Percentiles rank a stretch among this genome's conserved stretches.
Evolutionary conservation across 2,329 filamentous ascomycete genomes (phyloP).

Genomic region (Diplodia mutila): DNA sequence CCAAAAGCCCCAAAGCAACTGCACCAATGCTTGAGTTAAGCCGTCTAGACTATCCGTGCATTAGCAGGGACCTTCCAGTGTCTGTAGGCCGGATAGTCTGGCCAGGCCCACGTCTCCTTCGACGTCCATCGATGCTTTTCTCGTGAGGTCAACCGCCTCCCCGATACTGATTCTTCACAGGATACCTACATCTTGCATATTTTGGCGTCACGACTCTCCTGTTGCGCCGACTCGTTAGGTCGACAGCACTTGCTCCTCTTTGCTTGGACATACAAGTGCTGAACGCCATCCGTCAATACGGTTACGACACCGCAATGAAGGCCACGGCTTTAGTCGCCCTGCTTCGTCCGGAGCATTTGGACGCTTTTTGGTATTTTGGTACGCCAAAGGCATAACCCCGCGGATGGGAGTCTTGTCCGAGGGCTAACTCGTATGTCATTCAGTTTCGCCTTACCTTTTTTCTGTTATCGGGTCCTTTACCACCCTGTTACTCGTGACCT

Average conservation of each 20-base stretch:
- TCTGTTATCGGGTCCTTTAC: constrained; percentile 28
- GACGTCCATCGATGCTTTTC: background rate
- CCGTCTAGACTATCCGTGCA: background rate
- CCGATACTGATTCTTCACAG: constrained; percentile 16
- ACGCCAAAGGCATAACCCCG: background rate
- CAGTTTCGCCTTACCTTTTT: constrained; percentile 26
- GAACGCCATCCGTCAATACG: constrained; percentile 14
- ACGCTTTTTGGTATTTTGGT: constrained; percentile 29
- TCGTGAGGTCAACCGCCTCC: background rate
- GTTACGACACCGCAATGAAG: constrained; percentile 25
- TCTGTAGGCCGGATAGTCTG: background rate
- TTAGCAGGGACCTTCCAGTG: too few relatives aligned
- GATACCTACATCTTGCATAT: constrained; percentile 27
- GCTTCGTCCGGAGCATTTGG: constrained; percentile 27
- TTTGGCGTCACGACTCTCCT: constrained; percentile 26
- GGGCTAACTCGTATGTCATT: background rate
- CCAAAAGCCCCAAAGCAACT: background rate
- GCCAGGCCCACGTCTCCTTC: background rate
- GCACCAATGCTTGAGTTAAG: background rate
- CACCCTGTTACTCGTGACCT: constrained; percentile 27
- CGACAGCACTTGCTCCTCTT: constrained; percentile 28
- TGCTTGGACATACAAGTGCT: constrained; percentile 26
- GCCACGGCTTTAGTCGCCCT: constrained; percentile 26
- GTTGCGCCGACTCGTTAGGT: constrained; percentile 27
- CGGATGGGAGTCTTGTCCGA: background rate